Percentiles rank a stretch among this genome's conserved stretches.
phyloP scores from a whole-genome alignment of 2,329 filamentous ascomycete genomes.

The Pestalotiopsis sp. region DNA sequence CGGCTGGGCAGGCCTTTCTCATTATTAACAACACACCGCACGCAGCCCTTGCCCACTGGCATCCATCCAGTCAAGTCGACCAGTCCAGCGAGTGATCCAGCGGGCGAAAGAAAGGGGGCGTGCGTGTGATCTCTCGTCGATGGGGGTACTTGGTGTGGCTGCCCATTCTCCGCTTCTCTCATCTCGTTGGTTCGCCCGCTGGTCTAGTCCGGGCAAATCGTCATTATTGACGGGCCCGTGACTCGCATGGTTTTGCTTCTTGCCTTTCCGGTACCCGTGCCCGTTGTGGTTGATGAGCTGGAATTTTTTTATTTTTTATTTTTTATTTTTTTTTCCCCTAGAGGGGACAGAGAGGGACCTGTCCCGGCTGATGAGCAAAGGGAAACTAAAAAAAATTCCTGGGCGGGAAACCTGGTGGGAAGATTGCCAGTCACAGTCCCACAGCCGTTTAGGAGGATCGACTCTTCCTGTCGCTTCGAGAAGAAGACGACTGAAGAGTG shows the following conservation, averaged over 20 bases:
- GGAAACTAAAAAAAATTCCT: not conserved
- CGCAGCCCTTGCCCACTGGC: not conserved
- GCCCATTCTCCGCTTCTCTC: conserved; percentile 30
- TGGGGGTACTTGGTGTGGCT: conserved; percentile 19
- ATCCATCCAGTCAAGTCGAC: not conserved
- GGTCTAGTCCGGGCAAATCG: conserved; percentile 30
- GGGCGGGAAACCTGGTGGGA: not conserved
- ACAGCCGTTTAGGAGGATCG: not conserved
- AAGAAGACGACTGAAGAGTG: not conserved
- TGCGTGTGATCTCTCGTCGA: conserved; percentile 27
- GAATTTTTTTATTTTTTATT: not conserved
- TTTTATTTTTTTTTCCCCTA: not conserved
- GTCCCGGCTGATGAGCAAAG: not conserved
- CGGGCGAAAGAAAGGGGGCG: conserved; percentile 24
- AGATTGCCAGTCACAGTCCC: not conserved
- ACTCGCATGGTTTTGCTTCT: conserved; percentile 32
- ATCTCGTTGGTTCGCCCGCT: conserved; percentile 24
- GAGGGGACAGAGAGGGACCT: not conserved
- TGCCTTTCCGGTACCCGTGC: conserved; percentile 15
- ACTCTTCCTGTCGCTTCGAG: conserved; percentile 6
- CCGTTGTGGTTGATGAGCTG: conserved; percentile 6
- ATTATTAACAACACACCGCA: conserved; percentile 28
- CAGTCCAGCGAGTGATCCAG: not conserved
- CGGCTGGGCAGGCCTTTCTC: conserved; percentile 19
- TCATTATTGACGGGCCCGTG: conserved; percentile 33